These are phyloP conservation scores for Pelargonium australe DNA, from an alignment of 441 rosid genomes.

Conservation along the genomic window DNA sequence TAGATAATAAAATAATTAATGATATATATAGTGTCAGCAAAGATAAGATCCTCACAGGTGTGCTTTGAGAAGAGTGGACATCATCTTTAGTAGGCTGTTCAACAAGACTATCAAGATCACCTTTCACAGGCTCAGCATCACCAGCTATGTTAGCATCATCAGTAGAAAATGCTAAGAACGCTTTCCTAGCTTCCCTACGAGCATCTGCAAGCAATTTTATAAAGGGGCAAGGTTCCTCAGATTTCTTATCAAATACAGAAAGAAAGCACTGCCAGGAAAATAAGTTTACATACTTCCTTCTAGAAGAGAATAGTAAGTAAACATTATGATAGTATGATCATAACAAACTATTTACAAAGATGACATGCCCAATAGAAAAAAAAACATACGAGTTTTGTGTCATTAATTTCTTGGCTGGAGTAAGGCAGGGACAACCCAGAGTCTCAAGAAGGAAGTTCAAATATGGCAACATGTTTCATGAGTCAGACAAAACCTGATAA, in stretches of 20 bases:
- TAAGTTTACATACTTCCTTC: background rate
- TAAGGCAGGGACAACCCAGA: too few relatives aligned
- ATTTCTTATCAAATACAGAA: background rate
- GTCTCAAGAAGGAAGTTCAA: too few relatives aligned
- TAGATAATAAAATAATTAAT: background rate
- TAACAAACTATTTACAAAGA: background rate
- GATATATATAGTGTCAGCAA: conserved; percentile 13
- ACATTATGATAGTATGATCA: background rate
- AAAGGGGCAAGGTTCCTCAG: background rate
- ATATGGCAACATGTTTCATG: too few relatives aligned
- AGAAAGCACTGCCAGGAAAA: conserved; percentile 1
- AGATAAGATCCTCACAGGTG: conserved; percentile 58
- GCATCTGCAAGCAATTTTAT: conserved; percentile 44
- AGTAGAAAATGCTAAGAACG: conserved; percentile 77
- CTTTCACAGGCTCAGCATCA: conserved; percentile 35
- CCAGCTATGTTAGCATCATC: conserved; percentile 36
- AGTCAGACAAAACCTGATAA: too few relatives aligned
- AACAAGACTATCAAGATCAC: conserved; percentile 32
- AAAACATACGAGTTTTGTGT: background rate
- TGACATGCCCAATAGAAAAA: background rate
- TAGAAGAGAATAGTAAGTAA: background rate
- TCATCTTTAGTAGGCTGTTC: conserved; percentile 40
- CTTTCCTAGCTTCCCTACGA: conserved; percentile 97
- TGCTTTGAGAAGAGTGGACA: conserved; percentile 42
- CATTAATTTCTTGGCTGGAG: background rate